A percentile compares a stretch with the other conserved stretches of the same genome.
Conservation (phyloP, 1,139 yeast genomes). For the Yamadazyma siamensis region DNA sequence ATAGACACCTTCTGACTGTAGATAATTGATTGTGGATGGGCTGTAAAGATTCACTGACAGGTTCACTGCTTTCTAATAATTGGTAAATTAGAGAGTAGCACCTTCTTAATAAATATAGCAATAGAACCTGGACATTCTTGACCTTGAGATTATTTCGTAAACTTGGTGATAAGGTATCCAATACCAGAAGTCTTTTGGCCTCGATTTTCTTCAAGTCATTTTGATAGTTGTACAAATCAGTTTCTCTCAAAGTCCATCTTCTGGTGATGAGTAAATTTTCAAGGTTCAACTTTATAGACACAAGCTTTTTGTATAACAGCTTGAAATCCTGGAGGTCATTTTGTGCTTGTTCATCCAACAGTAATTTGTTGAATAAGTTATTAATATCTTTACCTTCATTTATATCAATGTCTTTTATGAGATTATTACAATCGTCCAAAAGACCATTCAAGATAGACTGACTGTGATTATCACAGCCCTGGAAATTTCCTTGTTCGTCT, state of each 20-base stretch:
- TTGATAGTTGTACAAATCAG: conserved; percentile 84
- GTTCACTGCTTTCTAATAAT: conserved; percentile 86
- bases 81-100: conserved; percentile 88
- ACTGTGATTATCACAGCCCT: conserved; percentile 20
- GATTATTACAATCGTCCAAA: conserved; percentile 76
- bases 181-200: conserved; percentile 50
- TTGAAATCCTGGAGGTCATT: conserved; percentile 15
- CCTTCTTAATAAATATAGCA: conserved; percentile 78
- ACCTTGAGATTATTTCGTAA: conserved; percentile 16
- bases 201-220: conserved; percentile 70
- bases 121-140: conserved; percentile 53
- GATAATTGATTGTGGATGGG: conserved; percentile 90
- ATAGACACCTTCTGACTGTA: conserved; percentile 83
- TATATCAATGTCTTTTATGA: conserved; percentile 66
- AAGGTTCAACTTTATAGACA: conserved; percentile 64
- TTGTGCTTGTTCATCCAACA: conserved; percentile 16
- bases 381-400: conserved; percentile 40
- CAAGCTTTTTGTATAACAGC: conserved; percentile 37
- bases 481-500: conserved; percentile 35
- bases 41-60: conserved; percentile 88
- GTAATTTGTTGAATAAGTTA: conserved; percentile 22
- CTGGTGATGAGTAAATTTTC: conserved; percentile 85
- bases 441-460: conserved; percentile 70
- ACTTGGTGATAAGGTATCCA: conserved; percentile 7
- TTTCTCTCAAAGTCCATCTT: conserved; percentile 95